Base-by-base conservation (phyloP, 225 moss, liverwort and hornwort genomes). In the Anthoceros angustus region DNA sequence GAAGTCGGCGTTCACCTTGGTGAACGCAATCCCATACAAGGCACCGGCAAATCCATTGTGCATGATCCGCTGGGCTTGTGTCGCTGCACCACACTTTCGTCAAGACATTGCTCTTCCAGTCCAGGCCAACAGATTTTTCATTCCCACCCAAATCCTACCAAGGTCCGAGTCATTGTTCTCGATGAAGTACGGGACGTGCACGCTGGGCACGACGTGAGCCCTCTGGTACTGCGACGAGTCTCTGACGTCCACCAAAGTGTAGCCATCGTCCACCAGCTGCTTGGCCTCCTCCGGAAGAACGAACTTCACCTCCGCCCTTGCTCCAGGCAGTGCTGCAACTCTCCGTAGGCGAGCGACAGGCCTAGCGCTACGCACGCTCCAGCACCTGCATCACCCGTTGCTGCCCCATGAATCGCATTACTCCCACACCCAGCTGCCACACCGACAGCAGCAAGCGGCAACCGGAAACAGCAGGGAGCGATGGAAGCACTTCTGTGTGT, bases 11-110 rank as follows among this genome's bases (percentile, higher is more conserved):
- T 98, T 98, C 67, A 82, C 74, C 50, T 87, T 98, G 8, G 95
- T 98, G 72, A 77, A 98, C 6, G 95, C 91, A 39, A 87, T 73
- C 32, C 95, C 95, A 43, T 91, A 98, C 42, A 98, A 98, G 43
- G 80, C 74, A 10, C 95, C 95, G 2, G 95, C 78, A 65, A 98
- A 81, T 42, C 85, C 83, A 61, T 75, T 78, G 63, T 98, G 95
- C 49, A 91, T 75, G 62, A 86, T 82, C 45, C 92, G 76, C 80
- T 86, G 77, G n/a, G 89, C 25, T 63, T 86, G 48, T 12, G 95
- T 98, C 61, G 82, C 85, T 85, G 78, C 72, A 61, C 63, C 32
- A 10, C 16, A 15, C 38, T 64, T 8, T 6, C 40, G 25, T 10
- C 64, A 6, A 64, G 14, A 39, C 12, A 63, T 3, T 24, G 38